phyloP scores from a whole-genome alignment of 2,329 filamentous ascomycete genomes.

The Chaetomium olivaceum region DNA sequence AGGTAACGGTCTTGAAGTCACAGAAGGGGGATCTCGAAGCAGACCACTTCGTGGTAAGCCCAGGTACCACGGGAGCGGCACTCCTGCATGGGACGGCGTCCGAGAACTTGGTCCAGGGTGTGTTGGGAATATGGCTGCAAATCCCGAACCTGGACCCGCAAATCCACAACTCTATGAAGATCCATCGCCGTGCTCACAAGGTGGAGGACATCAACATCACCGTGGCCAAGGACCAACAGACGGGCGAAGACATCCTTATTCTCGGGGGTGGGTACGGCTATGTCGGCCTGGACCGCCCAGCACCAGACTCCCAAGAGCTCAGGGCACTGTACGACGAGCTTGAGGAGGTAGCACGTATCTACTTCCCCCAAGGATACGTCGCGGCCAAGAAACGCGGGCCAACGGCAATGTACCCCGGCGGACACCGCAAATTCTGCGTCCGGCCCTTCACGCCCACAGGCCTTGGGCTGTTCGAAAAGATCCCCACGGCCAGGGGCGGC shows the following conservation, averaged over 20 bases:
- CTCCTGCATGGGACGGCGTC: not conserved
- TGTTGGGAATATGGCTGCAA: conserved; percentile 3
- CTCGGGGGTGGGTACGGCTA: conserved; percentile 6
- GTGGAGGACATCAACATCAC: conserved; percentile 9
- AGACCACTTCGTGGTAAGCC: not conserved
- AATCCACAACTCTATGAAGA: conserved; percentile 1
- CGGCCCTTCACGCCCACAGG: conserved; percentile 4
- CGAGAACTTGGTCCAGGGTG: conserved; percentile 1
- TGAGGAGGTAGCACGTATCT: conserved; percentile 1
- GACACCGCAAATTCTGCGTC: conserved; percentile 4
- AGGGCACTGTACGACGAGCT: conserved; percentile 1
- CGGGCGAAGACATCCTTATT: conserved; percentile 4
- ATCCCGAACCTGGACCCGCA: conserved; percentile 3
- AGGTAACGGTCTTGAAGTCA: not conserved
- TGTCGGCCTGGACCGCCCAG: conserved; percentile 2
- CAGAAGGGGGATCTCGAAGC: not conserved
- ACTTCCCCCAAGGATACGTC: not conserved
- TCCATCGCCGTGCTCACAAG: conserved; percentile 6
- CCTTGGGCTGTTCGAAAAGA: not conserved
- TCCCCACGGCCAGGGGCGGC: not conserved
- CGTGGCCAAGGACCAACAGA: conserved; percentile 8
- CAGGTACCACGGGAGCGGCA: not conserved
- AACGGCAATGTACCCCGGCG: not conserved
- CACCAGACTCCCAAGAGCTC: not conserved
- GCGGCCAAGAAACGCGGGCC: not conserved